phyloP scores from a whole-genome alignment of 2,329 filamentous ascomycete species.

The Trichoderma arundinaceum region DNA sequence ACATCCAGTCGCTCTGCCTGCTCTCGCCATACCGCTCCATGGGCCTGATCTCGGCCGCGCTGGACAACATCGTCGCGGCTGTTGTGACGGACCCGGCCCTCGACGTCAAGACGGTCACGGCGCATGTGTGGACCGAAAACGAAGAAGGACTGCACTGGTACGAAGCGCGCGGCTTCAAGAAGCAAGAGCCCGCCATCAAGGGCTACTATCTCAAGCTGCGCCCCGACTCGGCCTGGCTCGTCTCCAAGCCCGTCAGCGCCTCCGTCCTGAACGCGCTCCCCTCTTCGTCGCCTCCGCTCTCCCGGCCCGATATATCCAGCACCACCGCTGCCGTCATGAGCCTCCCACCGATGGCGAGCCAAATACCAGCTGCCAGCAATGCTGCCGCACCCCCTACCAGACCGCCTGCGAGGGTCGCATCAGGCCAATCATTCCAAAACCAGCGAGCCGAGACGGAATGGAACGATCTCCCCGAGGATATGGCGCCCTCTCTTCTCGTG shows the following conservation, averaged over 20 bases:
- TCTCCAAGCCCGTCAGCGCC: constrained; percentile 53
- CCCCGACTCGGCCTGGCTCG: constrained; percentile 66
- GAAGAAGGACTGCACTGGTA: constrained; percentile 69
- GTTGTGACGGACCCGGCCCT: constrained; percentile 45
- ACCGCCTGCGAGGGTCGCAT: constrained; percentile 37
- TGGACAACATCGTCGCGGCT: constrained; percentile 58
- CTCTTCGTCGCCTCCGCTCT: constrained; percentile 31
- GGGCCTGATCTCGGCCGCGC: constrained; percentile 62
- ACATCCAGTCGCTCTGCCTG: constrained; percentile 68
- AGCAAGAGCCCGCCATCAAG: constrained; percentile 53
- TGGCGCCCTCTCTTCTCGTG: constrained; percentile 50
- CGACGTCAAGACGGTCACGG: constrained; percentile 57
- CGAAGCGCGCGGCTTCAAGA: constrained; percentile 59
- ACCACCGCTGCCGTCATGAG: constrained; percentile 44
- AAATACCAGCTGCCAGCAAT: constrained; percentile 1
- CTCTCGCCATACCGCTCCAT: constrained; percentile 67
- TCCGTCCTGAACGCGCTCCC: constrained; percentile 37
- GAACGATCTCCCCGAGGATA: constrained; percentile 69
- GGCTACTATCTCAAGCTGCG: constrained; percentile 68
- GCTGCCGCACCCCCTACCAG: constrained; percentile 32
- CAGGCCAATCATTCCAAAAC: constrained; percentile 62
- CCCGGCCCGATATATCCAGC: constrained; percentile 36
- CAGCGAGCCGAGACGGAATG: constrained; percentile 64
- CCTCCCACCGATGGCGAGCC: constrained; percentile 39
- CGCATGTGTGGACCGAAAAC: constrained; percentile 73